Base-by-base conservation (phyloP, 2,329 filamentous ascomycete genomes). In the Penicillium freii region DNA sequence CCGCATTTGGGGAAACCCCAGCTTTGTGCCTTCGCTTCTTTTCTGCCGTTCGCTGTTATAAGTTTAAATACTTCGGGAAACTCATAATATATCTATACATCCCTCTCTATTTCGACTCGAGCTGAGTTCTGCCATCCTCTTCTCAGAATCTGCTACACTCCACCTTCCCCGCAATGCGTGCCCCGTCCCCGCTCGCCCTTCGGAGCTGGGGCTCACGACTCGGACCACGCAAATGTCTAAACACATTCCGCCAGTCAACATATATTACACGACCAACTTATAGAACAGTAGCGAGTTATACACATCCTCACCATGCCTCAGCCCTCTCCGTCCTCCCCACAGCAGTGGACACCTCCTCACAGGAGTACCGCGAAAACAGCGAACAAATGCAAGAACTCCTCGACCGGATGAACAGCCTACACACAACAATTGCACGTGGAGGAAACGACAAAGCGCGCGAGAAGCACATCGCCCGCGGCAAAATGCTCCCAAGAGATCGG, bases 401-500 rank as follows among this genome's bases (percentile, higher is more conserved):
- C 70, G 78, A 80, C 54, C 83, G 82, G 21, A 82, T 97, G 68
- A 82, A 87, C 58, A 79, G 81, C 52, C 81, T 97, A 57, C 91
- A 93, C 57, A 77, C 80, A 46, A 85, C 82, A 64, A 88, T 91
- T 56, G 84, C 91, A 50, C 82, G 84, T 62, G 93, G 93, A 52
- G 94, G 94, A 0, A 78, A 90, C 1, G 83, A 87, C 57, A 94
- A 94, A 74, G 90, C 93, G 4, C 82, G 89, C 58, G 86, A 93
- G 62, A 97, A 97, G 79, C 93, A 97, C 71, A 76, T 95, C 23
- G 85, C 87, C 34, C 82, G 92, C 66, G 90, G 91, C 62, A 97
- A 97, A 82, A 96, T 97, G 92, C 82, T 99, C 56, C 91, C 92
- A 2, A 81, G 94, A 63, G 93, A 97, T 74, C 87, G 93, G 34